Base-by-base conservation (phyloP, 148 eudicot species). In the Nepenthes mirabilis region DNA sequence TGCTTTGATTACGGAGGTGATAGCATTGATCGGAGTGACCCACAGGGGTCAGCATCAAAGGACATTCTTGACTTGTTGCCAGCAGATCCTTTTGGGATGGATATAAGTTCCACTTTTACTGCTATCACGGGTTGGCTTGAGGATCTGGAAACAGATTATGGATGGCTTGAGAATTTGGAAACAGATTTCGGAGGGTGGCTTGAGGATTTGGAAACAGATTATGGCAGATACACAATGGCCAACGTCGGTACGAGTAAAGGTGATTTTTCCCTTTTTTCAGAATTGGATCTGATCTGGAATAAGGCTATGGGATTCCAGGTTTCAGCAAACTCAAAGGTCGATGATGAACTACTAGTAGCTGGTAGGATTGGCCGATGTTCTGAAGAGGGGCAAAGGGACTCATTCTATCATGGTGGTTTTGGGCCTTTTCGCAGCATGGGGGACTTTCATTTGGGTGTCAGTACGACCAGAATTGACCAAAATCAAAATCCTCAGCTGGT, bases 51-150 rank as follows among this genome's bases (percentile, higher is more conserved):
- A 1, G 71, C 55, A 11, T 65, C 79, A 0, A 67, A 68, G 37
- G 91, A 90, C 57, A 74, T 90, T 66, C 60, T 77, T 58, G 89
- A 86, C 56, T 79, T 82, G 54, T 79, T 94, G 74, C 99, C 99
- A 14, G 79, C 86, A 2, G 99, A 89, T 73, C 99, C 97, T 34
- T 94, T 89, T 73, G 94, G 79, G 40, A 94, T 94, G 99, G 82
- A 84, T 74, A 86, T 86, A 55, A 76, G 80, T 58, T 78, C 86
- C 5, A 87, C 95, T 10, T 48, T 88, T 23, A 80, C 94, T 0
- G 96, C 95, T 23, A 72, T 93, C 59, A 88, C 80, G 2, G 94
- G 87, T 23, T 82, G 81, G 81, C 78, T 93, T 7, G 95, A 82
- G 73, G 80, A 81, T 68, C 56, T 23, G 23, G 23, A 23, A 23